Evolutionary conservation across 2,329 filamentous ascomycete species (phyloP), one percentile per base, ranked within the genome.

Genomic region (Lachnellula suecica): DNA sequence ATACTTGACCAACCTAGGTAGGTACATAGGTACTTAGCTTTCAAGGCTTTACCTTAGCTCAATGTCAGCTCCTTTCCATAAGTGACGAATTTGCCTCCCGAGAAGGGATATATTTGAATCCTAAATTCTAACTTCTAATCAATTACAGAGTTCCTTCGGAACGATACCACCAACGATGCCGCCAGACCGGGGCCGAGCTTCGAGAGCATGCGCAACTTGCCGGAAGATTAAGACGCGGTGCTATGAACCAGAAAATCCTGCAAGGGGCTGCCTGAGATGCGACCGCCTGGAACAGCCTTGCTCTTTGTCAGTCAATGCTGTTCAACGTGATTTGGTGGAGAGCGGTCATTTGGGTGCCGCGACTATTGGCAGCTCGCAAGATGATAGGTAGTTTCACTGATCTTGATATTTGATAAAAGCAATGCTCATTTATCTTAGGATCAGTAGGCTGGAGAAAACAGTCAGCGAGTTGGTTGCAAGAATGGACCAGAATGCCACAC

Each of bases 141-240:
- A 34, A 34, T 11, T 34, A 11, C 11, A n/a, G 31, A n/a, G n/a
- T n/a, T n/a, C n/a, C 31, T 34, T 34, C 4, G n/a, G n/a, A 8
- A 15, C 13, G 17, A 22, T 17, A 22, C 11, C 17, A 38, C 35
- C 11, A 10, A 38, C 10, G 37, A 57, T 57, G 54, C 52, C 54
- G 23, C 54, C 49, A 23, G 51, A 52, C 17, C 41, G 52, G 23
- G 52, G 54, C 15, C 31, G 56, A 17, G 56, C 52, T 19, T 58
- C 56, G 1, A 66, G 66, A 53, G 70, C 71, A n/a, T 73, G 71
- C 44, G 56, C 57, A 9, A 63, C 64, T 20, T 74, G 71, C 56
- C 63, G 70, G 19, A 73, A 71, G 55, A 68, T 70, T 29, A 73
- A 74, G 60, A 73, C 71, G n/a, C 60, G 71, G 52, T 73, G 71